Percentiles rank a stretch among this genome's conserved stretches.
These are phyloP conservation scores for Monosporascus sp. DNA, from an alignment of 2,329 filamentous ascomycete species.

Conservation along the genomic window DNA sequence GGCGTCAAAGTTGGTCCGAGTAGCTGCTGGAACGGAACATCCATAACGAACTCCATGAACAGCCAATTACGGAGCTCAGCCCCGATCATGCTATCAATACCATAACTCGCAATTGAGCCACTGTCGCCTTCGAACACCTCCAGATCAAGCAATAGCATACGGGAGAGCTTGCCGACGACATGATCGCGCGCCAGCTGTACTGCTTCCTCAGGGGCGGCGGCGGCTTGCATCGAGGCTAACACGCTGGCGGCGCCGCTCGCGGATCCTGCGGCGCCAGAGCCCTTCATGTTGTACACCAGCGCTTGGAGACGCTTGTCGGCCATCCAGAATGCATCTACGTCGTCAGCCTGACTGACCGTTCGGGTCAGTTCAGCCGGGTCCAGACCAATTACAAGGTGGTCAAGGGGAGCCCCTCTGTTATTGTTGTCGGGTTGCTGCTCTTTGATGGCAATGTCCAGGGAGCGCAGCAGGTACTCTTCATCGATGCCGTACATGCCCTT, in stretches of 20 bases:
- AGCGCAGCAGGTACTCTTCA: conserved; percentile 5
- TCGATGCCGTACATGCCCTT: conserved; percentile 7
- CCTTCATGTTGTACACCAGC: conserved; percentile 12
- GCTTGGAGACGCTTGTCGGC: conserved; percentile 17
- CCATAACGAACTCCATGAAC: conserved; percentile 27
- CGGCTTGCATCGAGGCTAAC: conserved; percentile 10
- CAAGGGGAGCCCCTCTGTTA: not conserved
- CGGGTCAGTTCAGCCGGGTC: conserved; percentile 15
- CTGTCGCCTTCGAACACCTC: conserved; percentile 9
- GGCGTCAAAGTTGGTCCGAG: conserved; percentile 14
- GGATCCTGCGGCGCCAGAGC: not conserved
- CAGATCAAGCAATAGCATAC: conserved; percentile 16
- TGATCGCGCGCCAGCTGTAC: conserved; percentile 15
- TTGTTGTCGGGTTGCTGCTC: not conserved
- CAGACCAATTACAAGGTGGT: conserved; percentile 18
- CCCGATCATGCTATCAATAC: conserved; percentile 30
- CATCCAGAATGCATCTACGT: conserved; percentile 19
- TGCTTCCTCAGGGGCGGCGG: conserved; percentile 7
- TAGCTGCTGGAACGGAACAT: conserved; percentile 32
- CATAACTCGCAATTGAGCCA: conserved; percentile 17
- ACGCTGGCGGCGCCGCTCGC: conserved; percentile 7
- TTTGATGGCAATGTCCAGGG: conserved; percentile 5
- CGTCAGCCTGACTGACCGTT: conserved; percentile 8
- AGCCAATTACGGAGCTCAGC: conserved; percentile 30
- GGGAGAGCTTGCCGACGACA: conserved; percentile 13